Base-by-base conservation (phyloP, 768 basidiomycete species). In the Dacryopinax primogenitus region DNA sequence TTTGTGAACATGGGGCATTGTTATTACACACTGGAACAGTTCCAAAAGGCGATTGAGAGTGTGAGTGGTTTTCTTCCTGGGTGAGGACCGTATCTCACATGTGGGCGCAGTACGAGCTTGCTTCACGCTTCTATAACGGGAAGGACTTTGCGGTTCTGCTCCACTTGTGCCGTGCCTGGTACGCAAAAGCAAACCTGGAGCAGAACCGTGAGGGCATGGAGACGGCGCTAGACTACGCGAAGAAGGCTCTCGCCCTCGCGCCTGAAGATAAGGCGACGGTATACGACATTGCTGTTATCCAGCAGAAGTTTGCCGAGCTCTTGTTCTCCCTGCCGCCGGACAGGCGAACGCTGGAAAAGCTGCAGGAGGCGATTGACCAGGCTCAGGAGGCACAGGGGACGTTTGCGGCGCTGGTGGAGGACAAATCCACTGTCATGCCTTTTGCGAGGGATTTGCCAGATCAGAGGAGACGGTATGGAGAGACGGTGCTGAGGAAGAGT, bases 281-380 rank as follows among this genome's bases (percentile, higher is more conserved):
- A 44, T 98, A 94, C 77, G 98, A 99, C 74, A 90, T 97, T 70
- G 94, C 95, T 64, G 94, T 99, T 88, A 92, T 98, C 34, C 87
- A 94, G 74, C 96, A 99, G 73, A 97, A 97, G 75, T 86, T 90
- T 0, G 90, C 92, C 0, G 95, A 97, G 74, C 81, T 97, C 76
- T 76, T 98, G 28, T 86, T 92, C 68, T 80, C 84, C 0, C 76
- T 94, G 28, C 79, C 81, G 0, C 81, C 86, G 0, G 78, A 84
- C 30, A 92, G 92, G 73, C 86, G 95, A 21, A 84, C 87, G 1
- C 78, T 93, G 9, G 84, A 83, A 64, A 92, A 97, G 67, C 79
- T 98, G 23, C 80, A 88, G 67, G 78, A 78, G 51, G 90, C 87
- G 1, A 84, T 92, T 64, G 83, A 85, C 39, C 88, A 91, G 66